phyloP scores from a whole-genome alignment of 805 yeast genomes.

The Tetrapisispora pingtungensis region DNA sequence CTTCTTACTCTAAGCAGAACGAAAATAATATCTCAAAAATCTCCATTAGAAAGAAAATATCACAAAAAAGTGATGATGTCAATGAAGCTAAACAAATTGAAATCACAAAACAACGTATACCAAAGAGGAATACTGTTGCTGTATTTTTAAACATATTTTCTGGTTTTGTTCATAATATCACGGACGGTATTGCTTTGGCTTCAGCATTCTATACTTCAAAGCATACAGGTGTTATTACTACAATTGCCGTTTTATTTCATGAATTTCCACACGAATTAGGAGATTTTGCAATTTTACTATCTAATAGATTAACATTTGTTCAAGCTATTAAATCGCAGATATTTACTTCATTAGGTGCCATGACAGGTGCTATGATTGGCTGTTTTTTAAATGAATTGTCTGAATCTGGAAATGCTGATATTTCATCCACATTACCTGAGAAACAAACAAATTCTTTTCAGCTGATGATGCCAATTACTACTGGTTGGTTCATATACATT shows the following conservation, averaged over 20 bases:
- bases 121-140: constrained; percentile 30
- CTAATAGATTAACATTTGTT: constrained; percentile 54
- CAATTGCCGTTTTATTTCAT: constrained; percentile 62
- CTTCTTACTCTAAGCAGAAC: background rate
- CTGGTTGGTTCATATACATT: constrained; percentile 67
- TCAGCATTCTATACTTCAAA: constrained; percentile 56
- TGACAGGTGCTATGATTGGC: constrained; percentile 56
- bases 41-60: background rate
- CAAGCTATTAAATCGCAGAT: constrained; percentile 61
- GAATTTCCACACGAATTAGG: constrained; percentile 79
- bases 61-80: background rate
- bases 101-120: background rate
- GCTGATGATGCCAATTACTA: constrained; percentile 57
- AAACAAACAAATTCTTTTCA: constrained; percentile 24
- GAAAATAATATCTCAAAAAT: constrained; percentile 6
- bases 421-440: no score
- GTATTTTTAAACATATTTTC: constrained; percentile 60
- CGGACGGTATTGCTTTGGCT: constrained; percentile 69
- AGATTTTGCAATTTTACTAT: constrained; percentile 60
- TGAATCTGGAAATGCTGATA: constrained; percentile 4
- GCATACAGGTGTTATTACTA: constrained; percentile 55
- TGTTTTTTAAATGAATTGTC: constrained; percentile 42
- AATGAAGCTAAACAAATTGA: background rate
- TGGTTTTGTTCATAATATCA: constrained; percentile 63
- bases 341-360: constrained; percentile 55